A percentile compares a stretch with the other conserved stretches of the same genome.
Evolutionary conservation across 1,284 basidiomycete species (phyloP).

Genomic region (Bjerkandera adusta): DNA sequence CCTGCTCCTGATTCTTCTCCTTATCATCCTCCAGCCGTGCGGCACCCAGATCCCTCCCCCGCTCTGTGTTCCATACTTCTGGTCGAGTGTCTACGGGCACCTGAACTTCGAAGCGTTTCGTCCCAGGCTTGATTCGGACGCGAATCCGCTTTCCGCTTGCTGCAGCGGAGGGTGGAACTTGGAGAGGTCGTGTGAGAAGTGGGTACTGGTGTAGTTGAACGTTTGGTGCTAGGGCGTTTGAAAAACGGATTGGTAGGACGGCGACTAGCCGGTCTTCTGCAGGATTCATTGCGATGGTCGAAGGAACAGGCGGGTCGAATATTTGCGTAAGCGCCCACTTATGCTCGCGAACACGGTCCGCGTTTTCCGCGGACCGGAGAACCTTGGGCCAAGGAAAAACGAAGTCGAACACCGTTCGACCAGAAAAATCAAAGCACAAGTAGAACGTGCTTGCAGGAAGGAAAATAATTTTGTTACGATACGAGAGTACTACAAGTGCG

Average conservation of each 20-base stretch:
- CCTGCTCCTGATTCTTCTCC: slow-evolving; percentile 64
- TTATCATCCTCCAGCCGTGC: slow-evolving; percentile 68
- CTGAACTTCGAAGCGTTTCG: slow-evolving; percentile 67
- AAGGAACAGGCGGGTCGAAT: too few relatives aligned
- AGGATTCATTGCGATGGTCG: slow-evolving; percentile 33
- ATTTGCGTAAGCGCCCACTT: too few relatives aligned
- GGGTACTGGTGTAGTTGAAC: slow-evolving; percentile 80
- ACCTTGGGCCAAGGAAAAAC: too few relatives aligned
- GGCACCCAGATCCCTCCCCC: slow-evolving; percentile 58
- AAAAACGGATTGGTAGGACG: slow-evolving; percentile 68
- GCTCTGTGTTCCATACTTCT: slow-evolving; percentile 76
- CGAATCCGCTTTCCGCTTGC: slow-evolving; percentile 72
- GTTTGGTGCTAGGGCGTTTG: slow-evolving; percentile 56
- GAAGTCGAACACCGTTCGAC: too few relatives aligned
- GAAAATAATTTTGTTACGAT: too few relatives aligned
- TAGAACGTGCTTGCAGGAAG: too few relatives aligned
- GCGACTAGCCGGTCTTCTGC: slow-evolving; percentile 60
- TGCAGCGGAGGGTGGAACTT: slow-evolving; percentile 69
- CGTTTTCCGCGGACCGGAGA: too few relatives aligned
- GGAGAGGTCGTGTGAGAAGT: slow-evolving; percentile 66
- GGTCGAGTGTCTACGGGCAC: slow-evolving; percentile 72
- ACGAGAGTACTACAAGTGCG: too few relatives aligned
- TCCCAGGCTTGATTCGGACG: slow-evolving; percentile 64
- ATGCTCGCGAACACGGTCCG: too few relatives aligned
- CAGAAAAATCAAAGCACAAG: too few relatives aligned